These are phyloP conservation scores for Pythium oligandrum DNA, from an alignment of 352 stramenopile species.

Conservation along the genomic window DNA sequence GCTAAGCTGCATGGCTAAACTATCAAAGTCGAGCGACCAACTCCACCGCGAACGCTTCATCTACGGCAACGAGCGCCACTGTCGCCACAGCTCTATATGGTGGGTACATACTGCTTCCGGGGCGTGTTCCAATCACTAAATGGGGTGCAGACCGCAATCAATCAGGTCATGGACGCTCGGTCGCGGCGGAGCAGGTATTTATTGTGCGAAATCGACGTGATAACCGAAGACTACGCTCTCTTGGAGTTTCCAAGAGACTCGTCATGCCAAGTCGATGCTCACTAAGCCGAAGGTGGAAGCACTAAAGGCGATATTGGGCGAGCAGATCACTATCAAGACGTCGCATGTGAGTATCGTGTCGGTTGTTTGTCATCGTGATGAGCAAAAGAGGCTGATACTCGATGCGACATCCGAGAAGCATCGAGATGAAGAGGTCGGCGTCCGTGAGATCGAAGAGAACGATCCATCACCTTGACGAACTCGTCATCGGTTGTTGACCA, in stretches of 20 bases:
- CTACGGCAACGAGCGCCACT: background rate
- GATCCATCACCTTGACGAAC: too few relatives aligned
- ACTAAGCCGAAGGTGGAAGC: slow-evolving; percentile 13
- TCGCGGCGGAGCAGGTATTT: slow-evolving; percentile 32
- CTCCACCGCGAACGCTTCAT: slow-evolving; percentile 19
- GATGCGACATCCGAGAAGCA: too few relatives aligned
- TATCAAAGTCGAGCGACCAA: slow-evolving; percentile 48
- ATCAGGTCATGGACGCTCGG: slow-evolving; percentile 29
- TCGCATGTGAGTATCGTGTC: slow-evolving; percentile 60
- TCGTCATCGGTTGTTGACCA: too few relatives aligned
- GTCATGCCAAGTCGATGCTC: slow-evolving; percentile 27
- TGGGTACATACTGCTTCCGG: slow-evolving; percentile 27
- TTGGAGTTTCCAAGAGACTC: slow-evolving; percentile 35
- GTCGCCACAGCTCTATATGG: slow-evolving; percentile 44
- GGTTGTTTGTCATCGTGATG: slow-evolving; percentile 41
- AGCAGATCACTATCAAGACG: slow-evolving; percentile 48
- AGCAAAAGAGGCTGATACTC: slow-evolving; percentile 23
- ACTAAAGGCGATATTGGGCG: slow-evolving; percentile 32
- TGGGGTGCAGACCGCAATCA: slow-evolving; percentile 31
- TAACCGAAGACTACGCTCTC: slow-evolving; percentile 62
- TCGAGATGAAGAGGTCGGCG: too few relatives aligned
- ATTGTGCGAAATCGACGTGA: slow-evolving; percentile 56
- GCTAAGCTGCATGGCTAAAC: slow-evolving; percentile 27
- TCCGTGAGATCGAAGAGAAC: too few relatives aligned
- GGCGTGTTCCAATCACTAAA: slow-evolving; percentile 24